These are phyloP conservation scores for Penicillium oxalicum DNA, from an alignment of 2,329 filamentous ascomycete species.

Conservation along the genomic window DNA sequence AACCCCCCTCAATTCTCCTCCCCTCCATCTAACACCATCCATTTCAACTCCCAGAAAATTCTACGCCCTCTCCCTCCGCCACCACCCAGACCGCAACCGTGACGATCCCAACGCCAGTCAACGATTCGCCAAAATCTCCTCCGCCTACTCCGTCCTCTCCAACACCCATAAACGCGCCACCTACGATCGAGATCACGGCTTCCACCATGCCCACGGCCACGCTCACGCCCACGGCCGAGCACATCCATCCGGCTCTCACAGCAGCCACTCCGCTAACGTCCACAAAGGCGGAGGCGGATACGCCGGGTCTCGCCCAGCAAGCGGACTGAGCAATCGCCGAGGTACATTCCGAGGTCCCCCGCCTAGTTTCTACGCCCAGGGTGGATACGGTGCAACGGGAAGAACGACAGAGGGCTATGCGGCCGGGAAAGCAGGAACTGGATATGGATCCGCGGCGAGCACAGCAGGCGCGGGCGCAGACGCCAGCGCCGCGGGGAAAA, in stretches of 20 bases:
- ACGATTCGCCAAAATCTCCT: constrained; percentile 76
- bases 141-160: constrained; percentile 74
- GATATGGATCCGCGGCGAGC: constrained; percentile 1
- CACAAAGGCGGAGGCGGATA: constrained; percentile 34
- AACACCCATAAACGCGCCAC: constrained; percentile 65
- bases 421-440: constrained; percentile 26
- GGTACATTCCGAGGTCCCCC: constrained; percentile 78
- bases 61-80: constrained; percentile 81
- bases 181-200: constrained; percentile 64
- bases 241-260: constrained; percentile 49
- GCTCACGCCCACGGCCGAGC: constrained; percentile 22
- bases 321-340: constrained; percentile 70
- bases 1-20: not conserved
- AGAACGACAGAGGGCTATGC: constrained; percentile 48
- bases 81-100: constrained; percentile 90
- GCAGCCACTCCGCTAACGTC: constrained; percentile 38
- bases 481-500: not conserved
- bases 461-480: not conserved
- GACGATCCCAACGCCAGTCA: constrained; percentile 63
- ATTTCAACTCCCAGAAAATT: constrained; percentile 51
- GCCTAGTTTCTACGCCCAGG: constrained; percentile 77
- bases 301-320: constrained; percentile 62
- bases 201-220: constrained; percentile 28
- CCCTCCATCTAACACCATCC: not conserved
- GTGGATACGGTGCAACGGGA: constrained; percentile 65